Base-by-base conservation (phyloP, 208 protist species). In the Leishmania tarentolae region DNA sequence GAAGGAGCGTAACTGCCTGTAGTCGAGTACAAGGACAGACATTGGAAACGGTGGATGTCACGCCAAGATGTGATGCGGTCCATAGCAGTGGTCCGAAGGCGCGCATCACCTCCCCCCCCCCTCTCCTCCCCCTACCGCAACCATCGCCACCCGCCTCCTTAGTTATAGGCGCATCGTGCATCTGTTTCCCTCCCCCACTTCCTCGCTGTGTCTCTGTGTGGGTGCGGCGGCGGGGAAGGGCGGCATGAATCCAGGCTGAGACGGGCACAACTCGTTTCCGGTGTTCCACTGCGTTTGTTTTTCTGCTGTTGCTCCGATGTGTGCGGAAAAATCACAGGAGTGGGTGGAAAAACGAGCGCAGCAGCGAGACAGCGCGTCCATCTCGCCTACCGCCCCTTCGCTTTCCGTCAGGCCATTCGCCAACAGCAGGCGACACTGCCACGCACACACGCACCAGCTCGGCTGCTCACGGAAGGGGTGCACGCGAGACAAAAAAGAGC, bases 1-100 rank as follows among this genome's bases (percentile, higher is more conserved):
- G 3, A 76, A 82, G 35, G 76, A 91, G 37, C 86, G 91, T n/a
- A 47, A 65, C 28, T 70, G 44, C 52, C 68, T 85, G 2, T 85
- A 75, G 47, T 21, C 47, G 8, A 59, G 3, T 17, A 17, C n/a
- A 46, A 4, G 7, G 21, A 28, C 31, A 47, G 68, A 70, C 7
- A 31, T 50, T 1, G 28, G 13, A 50, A 72, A 72, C 42, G 5
- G 68, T 3, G 21, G 31, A 52, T 72, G 21, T 24, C 42, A 31
- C 15, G 24, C 68, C 19, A 72, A 11, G 42, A 15, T 46, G 17
- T 42, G 65, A 52, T 5, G 42, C 19, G 21, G 15, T 50, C 24
- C 44, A 42, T 28, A 24, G 24, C 68, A 50, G 52, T 24, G 9
- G 40, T 15, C 50, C 1, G 52, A 50, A 24, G 37, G 31, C 8